Evolutionary conservation across 768 basidiomycete species (phyloP), one percentile per base, ranked within the genome.

Genomic region (Strobilomyces confusus): DNA sequence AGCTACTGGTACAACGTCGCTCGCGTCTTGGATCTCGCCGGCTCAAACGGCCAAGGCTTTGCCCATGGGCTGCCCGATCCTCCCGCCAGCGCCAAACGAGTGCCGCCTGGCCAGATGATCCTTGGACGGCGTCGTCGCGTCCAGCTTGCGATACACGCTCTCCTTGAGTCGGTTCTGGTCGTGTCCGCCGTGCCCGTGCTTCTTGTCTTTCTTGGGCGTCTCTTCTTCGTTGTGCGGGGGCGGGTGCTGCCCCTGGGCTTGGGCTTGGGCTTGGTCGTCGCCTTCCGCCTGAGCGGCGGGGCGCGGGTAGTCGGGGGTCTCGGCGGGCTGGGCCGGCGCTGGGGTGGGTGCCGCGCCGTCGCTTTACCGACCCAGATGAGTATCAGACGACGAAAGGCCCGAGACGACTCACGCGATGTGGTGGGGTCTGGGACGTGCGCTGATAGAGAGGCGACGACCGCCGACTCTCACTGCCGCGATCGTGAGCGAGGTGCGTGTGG

Each of bases 51-150:
- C 62, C 49, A 77, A 54, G 15, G 47, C 63, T 56, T 72, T 82
- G 26, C 80, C 80, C 44, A 73, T 77, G 40, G 84, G 84, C 62
- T 86, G 84, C 4, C 73, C 75, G 53, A 86, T 84, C 51, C 83
- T 72, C 26, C 77, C 80, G 1, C 63, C 75, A 12, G 63, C 77
- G 17, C 75, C 78, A 57, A 75, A 77, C 0, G 56, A 65, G 38
- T 74, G 75, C 20, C 67, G 65, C 4, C 62, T 59, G 19, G 57
- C 54, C 56, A 65, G 58, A 13, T 61, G 52, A 44, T 79, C 77
- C 54, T 75, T 74, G 29, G 79, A 80, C 5, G 83, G 82, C 55
- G 69, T 67, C 11, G 75, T 80, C 49, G 60, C 69, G 56, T 81
- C 80, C 3, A 68, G 59, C 63, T 83, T 84, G 60, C 67, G 67